Percentiles rank a stretch among this genome's conserved stretches.
These are phyloP conservation scores for Aspergillus sp. DNA, from an alignment of 2,329 filamentous ascomycete genomes.

Conservation along the genomic window DNA sequence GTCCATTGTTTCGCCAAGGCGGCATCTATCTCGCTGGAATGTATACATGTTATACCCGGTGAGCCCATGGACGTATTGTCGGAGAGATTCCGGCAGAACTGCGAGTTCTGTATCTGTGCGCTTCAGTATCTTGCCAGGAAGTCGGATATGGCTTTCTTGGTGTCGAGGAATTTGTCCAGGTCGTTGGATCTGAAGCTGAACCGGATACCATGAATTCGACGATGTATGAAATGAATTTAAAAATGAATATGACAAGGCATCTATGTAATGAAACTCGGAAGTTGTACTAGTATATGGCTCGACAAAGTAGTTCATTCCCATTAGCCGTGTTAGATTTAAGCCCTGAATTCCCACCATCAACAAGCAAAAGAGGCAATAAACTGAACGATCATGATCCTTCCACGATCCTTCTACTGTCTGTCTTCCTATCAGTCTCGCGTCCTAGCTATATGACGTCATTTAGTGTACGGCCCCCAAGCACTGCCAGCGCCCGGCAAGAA, in stretches of 20 bases:
- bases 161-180: neutral
- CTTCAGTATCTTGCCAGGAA: constrained; percentile 1
- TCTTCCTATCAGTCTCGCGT: too few relatives aligned
- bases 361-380: too few relatives aligned
- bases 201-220: neutral
- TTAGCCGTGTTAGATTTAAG: too few relatives aligned
- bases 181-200: neutral
- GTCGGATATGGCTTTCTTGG: constrained; percentile 3
- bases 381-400: too few relatives aligned
- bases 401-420: too few relatives aligned
- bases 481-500: too few relatives aligned
- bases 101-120: constrained; percentile 5
- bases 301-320: too few relatives aligned
- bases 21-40: neutral
- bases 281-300: too few relatives aligned
- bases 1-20: constrained; percentile 4
- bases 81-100: neutral
- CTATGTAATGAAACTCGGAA: too few relatives aligned
- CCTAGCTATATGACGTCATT: too few relatives aligned
- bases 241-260: neutral
- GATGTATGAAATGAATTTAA: neutral
- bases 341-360: too few relatives aligned
- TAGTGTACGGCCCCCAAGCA: too few relatives aligned
- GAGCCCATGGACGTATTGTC: neutral
- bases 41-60: neutral